A percentile compares a stretch with the other conserved stretches of the same genome.
Conservation (phyloP, 768 basidiomycete species). For the Cyclocybe cylindracea region DNA sequence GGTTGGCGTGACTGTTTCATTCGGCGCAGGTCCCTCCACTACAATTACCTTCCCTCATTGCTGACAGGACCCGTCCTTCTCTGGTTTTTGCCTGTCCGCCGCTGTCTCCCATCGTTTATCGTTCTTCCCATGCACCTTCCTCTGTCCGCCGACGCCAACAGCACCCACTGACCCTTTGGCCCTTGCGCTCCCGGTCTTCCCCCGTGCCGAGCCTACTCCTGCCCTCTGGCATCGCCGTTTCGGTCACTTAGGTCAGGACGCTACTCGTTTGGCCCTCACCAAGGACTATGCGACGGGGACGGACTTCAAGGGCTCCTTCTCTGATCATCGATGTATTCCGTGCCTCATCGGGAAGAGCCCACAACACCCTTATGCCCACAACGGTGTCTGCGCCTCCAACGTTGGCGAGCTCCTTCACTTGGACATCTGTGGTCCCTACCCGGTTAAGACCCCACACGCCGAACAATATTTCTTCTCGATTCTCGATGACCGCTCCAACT, state of each 20-base stretch:
- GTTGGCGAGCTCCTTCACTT: constrained; percentile 25
- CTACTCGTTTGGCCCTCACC: constrained; percentile 8
- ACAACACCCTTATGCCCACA: constrained; percentile 10
- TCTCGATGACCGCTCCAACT: constrained; percentile 22
- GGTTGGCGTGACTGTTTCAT: constrained; percentile 1
- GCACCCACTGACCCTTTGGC: background rate
- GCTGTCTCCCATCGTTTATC: background rate
- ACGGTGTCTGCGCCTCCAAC: constrained; percentile 2
- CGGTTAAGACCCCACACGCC: constrained; percentile 9
- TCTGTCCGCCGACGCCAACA: background rate
- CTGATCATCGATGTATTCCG: constrained; percentile 16
- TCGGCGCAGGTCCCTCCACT: background rate
- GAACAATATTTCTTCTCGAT: constrained; percentile 15
- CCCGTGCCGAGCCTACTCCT: background rate
- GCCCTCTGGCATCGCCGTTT: constrained; percentile 25
- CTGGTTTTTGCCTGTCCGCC: background rate
- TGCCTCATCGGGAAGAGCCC: constrained; percentile 27
- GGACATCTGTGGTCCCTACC: constrained; percentile 27
- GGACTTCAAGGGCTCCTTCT: too few species aligned
- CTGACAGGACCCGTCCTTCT: background rate
- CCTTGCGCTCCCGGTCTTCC: constrained; percentile 3
- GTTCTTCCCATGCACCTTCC: constrained; percentile 3
- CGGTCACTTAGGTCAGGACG: constrained; percentile 22
- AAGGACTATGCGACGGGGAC: too few species aligned
- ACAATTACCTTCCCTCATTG: too few species aligned